Evolutionary conservation across 352 stramenopile species (phyloP).

Genomic region (Phytophthora cryptogea): DNA sequence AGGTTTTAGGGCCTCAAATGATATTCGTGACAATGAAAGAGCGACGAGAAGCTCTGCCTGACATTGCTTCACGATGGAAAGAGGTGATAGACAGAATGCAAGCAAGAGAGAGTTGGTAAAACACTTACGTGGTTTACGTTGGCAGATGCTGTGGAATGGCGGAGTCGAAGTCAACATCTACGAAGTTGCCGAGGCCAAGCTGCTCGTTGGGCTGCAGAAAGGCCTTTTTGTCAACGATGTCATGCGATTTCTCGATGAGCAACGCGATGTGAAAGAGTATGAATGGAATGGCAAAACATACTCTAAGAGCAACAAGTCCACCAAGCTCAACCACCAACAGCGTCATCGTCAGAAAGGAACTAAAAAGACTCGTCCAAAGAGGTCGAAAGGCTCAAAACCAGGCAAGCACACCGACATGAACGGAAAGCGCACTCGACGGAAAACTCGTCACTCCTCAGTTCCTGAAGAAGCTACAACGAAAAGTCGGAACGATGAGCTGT

Average conservation of each 20-base stretch:
- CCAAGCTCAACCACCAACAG: slow-evolving; percentile 18
- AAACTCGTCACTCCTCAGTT: slow-evolving; percentile 1
- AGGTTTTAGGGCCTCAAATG: slow-evolving; percentile 73
- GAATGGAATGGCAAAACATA: slow-evolving; percentile 68
- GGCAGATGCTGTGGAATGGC: slow-evolving; percentile 76
- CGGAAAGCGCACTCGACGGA: slow-evolving; percentile 1
- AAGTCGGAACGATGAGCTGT: slow-evolving; percentile 36
- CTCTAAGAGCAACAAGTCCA: slow-evolving; percentile 4
- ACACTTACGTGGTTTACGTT: slow-evolving; percentile 8
- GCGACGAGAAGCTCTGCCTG: slow-evolving; percentile 32
- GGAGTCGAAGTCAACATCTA: slow-evolving; percentile 74
- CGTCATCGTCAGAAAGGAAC: slow-evolving; percentile 24
- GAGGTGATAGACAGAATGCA: slow-evolving; percentile 36
- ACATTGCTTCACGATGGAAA: slow-evolving; percentile 75
- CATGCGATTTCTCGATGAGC: slow-evolving; percentile 51
- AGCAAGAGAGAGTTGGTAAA: background rate
- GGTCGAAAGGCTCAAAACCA: slow-evolving; percentile 15
- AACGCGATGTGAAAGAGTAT: slow-evolving; percentile 59
- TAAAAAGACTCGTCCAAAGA: slow-evolving; percentile 9
- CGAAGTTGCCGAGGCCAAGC: slow-evolving; percentile 56
- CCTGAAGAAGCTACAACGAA: slow-evolving; percentile 1
- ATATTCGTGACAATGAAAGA: slow-evolving; percentile 69
- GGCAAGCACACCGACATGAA: slow-evolving; percentile 1
- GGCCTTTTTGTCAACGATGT: slow-evolving; percentile 55
- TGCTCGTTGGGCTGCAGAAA: slow-evolving; percentile 72